Evolutionary conservation across 2,329 filamentous ascomycete species (phyloP).

Genomic region (Chaetothyriales sp.): DNA sequence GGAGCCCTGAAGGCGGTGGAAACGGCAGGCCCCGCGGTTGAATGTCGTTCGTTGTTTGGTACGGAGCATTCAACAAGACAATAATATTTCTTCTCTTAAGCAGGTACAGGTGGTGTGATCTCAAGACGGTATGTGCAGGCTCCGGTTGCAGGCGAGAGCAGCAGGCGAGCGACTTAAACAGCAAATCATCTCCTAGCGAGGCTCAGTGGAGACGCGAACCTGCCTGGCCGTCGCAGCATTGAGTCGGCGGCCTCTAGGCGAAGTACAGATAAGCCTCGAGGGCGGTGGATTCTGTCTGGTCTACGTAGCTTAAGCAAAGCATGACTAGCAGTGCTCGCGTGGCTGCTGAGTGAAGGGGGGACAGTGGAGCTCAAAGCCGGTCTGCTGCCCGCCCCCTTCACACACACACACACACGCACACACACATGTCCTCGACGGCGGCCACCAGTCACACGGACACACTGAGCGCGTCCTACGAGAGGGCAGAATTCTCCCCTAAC

Average conservation of each 20-base stretch:
- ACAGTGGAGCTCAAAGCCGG: neutral
- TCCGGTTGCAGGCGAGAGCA: neutral
- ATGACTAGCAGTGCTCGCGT: neutral
- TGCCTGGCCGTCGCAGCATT: neutral
- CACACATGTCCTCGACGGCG: neutral
- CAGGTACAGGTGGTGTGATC: neutral
- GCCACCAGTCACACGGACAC: too few species aligned
- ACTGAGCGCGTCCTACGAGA: neutral
- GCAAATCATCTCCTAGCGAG: neutral
- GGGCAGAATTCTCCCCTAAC: constrained; percentile 6
- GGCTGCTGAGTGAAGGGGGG: neutral
- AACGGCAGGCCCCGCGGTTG: neutral
- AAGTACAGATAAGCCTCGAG: neutral
- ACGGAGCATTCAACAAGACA: neutral
- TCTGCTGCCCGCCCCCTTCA: neutral
- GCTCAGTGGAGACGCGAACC: neutral
- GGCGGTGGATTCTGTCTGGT: neutral
- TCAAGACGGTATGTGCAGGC: neutral
- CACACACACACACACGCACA: neutral
- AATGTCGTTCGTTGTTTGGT: neutral
- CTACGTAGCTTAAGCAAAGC: neutral
- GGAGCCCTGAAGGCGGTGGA: neutral
- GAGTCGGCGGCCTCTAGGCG: neutral
- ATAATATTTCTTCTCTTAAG: neutral
- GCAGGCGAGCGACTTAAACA: neutral